A percentile compares a stretch with the other conserved stretches of the same genome.
Conservation (phyloP, 1,284 basidiomycete species). For the Melampsora larici-populina region DNA sequence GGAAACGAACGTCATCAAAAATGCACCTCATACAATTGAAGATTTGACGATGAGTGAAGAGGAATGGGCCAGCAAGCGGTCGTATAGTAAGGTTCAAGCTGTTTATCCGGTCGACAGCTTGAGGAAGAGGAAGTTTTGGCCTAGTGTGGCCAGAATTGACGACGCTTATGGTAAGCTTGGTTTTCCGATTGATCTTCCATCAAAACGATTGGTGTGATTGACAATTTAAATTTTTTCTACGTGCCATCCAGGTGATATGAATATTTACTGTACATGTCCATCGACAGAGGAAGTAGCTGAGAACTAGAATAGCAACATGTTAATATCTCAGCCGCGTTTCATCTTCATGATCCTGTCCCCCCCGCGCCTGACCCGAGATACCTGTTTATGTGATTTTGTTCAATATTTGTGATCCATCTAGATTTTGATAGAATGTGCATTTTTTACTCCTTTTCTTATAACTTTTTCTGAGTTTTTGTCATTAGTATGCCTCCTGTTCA, state of each 20-base stretch:
- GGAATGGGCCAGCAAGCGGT: slow-evolving; percentile 75
- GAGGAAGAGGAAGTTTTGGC: slow-evolving; percentile 87
- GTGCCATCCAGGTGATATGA: slow-evolving; percentile 30
- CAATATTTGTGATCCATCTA: too few relatives aligned
- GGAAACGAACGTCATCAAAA: slow-evolving; percentile 73
- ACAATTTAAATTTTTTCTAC: background rate
- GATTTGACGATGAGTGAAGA: slow-evolving; percentile 67
- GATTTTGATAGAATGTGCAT: too few relatives aligned
- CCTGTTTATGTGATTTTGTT: too few relatives aligned
- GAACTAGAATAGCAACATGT: background rate
- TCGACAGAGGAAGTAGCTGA: slow-evolving; percentile 33
- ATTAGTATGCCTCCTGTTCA: too few relatives aligned
- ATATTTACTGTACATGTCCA: slow-evolving; percentile 43
- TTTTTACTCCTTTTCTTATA: too few relatives aligned
- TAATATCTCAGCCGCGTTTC: too few relatives aligned
- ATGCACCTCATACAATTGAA: slow-evolving; percentile 85
- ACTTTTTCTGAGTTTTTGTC: too few relatives aligned
- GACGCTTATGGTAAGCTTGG: slow-evolving; percentile 60
- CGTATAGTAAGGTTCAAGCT: slow-evolving; percentile 58
- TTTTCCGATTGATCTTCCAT: background rate
- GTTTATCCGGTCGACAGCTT: slow-evolving; percentile 78
- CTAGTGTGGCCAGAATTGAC: slow-evolving; percentile 79
- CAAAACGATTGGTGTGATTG: background rate
- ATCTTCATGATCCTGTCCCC: too few relatives aligned
- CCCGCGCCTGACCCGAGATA: too few relatives aligned